A percentile compares a stretch with the other conserved stretches of the same genome.
phyloP scores from a whole-genome alignment of 441 rosid genomes.

The Theobroma grandiflorum region DNA sequence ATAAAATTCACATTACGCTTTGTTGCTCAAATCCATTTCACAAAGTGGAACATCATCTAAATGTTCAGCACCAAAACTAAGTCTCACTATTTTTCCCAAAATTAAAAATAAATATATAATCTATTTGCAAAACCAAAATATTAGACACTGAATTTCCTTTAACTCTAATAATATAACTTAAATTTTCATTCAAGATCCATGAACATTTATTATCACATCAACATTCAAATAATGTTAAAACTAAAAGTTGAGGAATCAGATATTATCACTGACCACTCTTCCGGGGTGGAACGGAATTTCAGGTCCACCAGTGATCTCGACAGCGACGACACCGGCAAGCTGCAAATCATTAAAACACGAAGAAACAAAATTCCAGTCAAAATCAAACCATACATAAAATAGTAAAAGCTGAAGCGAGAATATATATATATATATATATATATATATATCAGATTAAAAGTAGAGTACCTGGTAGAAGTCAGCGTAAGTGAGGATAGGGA shows the following conservation, averaged over 20 bases:
- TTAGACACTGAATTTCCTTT: background rate
- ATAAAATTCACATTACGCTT: background rate
- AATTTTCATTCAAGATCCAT: background rate
- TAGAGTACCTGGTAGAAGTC: conserved; percentile 79
- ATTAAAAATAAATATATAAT: background rate
- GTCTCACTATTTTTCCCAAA: background rate
- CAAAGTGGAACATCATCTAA: background rate
- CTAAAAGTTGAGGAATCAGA: background rate
- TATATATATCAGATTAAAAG: background rate
- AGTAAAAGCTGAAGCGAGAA: background rate
- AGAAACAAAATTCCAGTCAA: background rate
- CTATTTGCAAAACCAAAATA: background rate
- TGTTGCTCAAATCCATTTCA: background rate
- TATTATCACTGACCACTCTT: conserved; percentile 69
- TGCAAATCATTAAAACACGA: conserved; percentile 24
- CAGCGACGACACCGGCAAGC: conserved; percentile 96
- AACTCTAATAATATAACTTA: background rate
- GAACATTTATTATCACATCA: background rate
- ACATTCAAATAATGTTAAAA: background rate
- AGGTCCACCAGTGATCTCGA: conserved; percentile 95
- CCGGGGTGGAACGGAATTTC: conserved; percentile 97
- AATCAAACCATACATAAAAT: background rate
- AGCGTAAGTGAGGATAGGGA: conserved; percentile 68
- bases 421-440: no score
- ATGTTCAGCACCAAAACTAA: background rate